Conservation (phyloP, 768 basidiomycete species). For the Pleurotus tuber-regium region DNA sequence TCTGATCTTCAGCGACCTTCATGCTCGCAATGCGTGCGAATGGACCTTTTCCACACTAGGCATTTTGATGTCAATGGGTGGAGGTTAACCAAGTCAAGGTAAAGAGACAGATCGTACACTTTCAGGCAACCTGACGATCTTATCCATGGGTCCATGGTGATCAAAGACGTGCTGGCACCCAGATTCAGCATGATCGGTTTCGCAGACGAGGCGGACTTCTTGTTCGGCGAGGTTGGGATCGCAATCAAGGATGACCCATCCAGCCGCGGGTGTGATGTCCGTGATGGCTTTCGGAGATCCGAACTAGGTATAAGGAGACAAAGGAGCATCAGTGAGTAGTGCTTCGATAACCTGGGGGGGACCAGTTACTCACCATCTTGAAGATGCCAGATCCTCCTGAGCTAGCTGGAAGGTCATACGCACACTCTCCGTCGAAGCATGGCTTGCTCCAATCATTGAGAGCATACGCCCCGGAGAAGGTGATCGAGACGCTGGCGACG, state of each 20-base stretch:
- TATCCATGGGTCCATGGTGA: constrained; percentile 37
- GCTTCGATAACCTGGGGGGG: no score
- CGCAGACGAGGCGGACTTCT: neutral
- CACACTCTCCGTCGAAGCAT: constrained; percentile 22
- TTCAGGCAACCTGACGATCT: constrained; percentile 53
- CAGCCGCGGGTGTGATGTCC: constrained; percentile 3
- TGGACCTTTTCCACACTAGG: constrained; percentile 11
- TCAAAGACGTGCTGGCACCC: constrained; percentile 39
- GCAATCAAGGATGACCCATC: constrained; percentile 7
- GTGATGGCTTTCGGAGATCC: neutral
- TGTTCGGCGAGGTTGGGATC: neutral
- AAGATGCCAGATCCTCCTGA: neutral
- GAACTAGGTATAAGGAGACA: neutral
- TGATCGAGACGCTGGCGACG: neutral
- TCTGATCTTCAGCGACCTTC: constrained; percentile 34
- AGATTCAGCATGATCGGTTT: constrained; percentile 11
- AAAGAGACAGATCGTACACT: constrained; percentile 25
- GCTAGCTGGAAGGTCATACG: constrained; percentile 16
- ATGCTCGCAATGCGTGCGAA: constrained; percentile 29
- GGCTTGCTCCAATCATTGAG: constrained; percentile 22
- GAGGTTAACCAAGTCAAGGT: constrained; percentile 17
- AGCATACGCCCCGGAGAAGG: neutral
- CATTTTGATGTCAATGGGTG: no score
- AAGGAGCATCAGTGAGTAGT: neutral
- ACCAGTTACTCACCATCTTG: neutral